Evolutionary conservation across 805 yeast genomes (phyloP), one percentile per base, ranked within the genome.

Genomic region (Saccharomycopsis selenospora): DNA sequence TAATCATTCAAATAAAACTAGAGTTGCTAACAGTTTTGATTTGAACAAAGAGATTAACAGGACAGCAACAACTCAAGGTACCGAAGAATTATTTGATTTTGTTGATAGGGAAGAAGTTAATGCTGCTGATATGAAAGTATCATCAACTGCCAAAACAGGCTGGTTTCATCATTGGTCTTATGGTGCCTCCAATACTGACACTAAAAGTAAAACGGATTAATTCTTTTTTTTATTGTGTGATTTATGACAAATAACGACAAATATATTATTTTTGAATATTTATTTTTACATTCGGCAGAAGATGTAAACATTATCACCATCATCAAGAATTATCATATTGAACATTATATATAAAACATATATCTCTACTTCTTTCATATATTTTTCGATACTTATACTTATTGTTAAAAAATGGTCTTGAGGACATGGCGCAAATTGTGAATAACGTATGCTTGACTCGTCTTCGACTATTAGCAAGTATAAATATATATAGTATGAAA

Each of bases 21-120:
- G n/a, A n/a, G n/a, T n/a, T n/a, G n/a, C n/a, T n/a, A n/a, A n/a
- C n/a, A n/a, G n/a, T n/a, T n/a, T n/a, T n/a, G n/a, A n/a, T n/a
- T n/a, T n/a, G n/a, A n/a, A n/a, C n/a, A 20, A 20, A 20, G 24
- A 40, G 14, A 10, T n/a, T n/a, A 28, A 28, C 33, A 28, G 17
- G 23, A 8, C 13, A 40, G 3, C 14, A 20, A 40, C n/a, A 8
- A 11, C 26, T 11, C 13, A 43, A 11, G 63, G 61, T 4, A 26
- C 22, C 17, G 44, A 46, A 29, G 69, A 61, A 27, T 80, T 71
- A 29, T 75, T 68, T 60, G 79, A 74, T 49, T 60, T 76, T 24
- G 74, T 76, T 40, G 74, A 68, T 33, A 57, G 58, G 33, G 61
- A 57, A 10, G 65, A 61, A n/a, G 33, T 58, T 40, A 56, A 49